Evolutionary conservation across 805 yeast genomes (phyloP), one percentile per base, ranked within the genome.

Genomic region (Pichia scutulata): DNA sequence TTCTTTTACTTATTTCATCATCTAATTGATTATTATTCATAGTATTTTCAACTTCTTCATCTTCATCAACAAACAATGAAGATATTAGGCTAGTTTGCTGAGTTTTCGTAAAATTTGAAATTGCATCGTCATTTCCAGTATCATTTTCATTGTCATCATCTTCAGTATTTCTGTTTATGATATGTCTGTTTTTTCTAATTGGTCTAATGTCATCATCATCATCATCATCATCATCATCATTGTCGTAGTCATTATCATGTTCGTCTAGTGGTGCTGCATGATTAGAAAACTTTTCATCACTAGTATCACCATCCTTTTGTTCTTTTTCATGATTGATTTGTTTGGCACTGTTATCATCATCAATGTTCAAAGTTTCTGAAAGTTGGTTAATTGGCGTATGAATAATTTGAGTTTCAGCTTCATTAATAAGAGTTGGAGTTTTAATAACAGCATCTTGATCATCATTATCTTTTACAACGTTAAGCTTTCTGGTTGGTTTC

Each of bases 191-290:
- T 19, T 23, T 24, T 18, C 18, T 43, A 2, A 22, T 22, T 19
- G 47, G 37, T 26, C 21, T 26, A 22, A 49, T 41, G 3, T 44
- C 41, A 5, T 44, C 48, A 36, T 44, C 52, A 39, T 49, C 52
- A 39, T 50, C 49, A 26, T 50, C 52, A 10, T 49, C 49, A 25
- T 45, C 47, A 16, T 50, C 52, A 12, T 46, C 46, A n/a, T 44
- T 43, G 4, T 33, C 43, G 24, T 41, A 30, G 7, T 40, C 33
- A 40, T 28, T n/a, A n/a, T 19, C 23, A 16, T 36, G 19, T 3
- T 41, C 42, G 6, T 26, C 42, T 28, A 5, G 5, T 13, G 2
- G n/a, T 28, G 7, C n/a, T 28, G n/a, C 4, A 18, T 39, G 33
- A 39, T 44, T 33, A 19, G 24, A 37, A 25, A 24, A 25, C 16